Evolutionary conservation across 1,139 yeast species (phyloP).

Genomic region (Zygoascus sp.): DNA sequence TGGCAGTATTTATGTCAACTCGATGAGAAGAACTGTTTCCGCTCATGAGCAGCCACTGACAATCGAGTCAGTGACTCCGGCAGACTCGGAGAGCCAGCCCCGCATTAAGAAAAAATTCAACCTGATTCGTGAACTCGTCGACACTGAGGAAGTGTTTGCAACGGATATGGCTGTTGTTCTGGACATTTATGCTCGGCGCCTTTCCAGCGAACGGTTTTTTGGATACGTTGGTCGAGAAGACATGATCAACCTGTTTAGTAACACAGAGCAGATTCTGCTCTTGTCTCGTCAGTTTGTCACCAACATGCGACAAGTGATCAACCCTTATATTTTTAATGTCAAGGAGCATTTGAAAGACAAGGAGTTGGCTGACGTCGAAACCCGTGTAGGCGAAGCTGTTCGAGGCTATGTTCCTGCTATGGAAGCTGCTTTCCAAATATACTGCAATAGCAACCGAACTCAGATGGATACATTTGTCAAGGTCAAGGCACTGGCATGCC

Average conservation of each 20-base stretch:
- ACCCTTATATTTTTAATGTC: slow-evolving; percentile 24
- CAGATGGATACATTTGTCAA: slow-evolving; percentile 32
- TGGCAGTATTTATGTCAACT: slow-evolving; percentile 6
- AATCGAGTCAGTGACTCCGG: background rate
- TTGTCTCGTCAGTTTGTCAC: slow-evolving; percentile 30
- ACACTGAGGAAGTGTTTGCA: slow-evolving; percentile 35
- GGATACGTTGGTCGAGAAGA: slow-evolving; percentile 31
- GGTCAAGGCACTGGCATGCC: slow-evolving; percentile 27
- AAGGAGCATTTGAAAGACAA: slow-evolving; percentile 14
- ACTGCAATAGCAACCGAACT: slow-evolving; percentile 31
- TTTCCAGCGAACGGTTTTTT: slow-evolving; percentile 26
- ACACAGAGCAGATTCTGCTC: slow-evolving; percentile 31
- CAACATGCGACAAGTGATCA: slow-evolving; percentile 26
- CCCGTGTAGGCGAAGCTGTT: slow-evolving; percentile 34
- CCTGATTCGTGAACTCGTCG: slow-evolving; percentile 36
- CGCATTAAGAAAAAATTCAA: slow-evolving; percentile 27
- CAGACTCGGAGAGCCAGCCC: slow-evolving; percentile 20
- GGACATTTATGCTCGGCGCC: slow-evolving; percentile 29
- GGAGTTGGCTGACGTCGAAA: slow-evolving; percentile 27
- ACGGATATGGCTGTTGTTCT: slow-evolving; percentile 35
- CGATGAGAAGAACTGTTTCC: slow-evolving; percentile 7
- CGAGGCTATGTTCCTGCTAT: slow-evolving; percentile 31
- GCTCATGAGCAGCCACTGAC: background rate
- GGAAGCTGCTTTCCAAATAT: slow-evolving; percentile 32
- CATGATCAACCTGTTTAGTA: slow-evolving; percentile 30